Evolutionary conservation across 768 basidiomycete genomes (phyloP), one percentile per base, ranked within the genome.

Genomic region (Ephemerocybe angulata): DNA sequence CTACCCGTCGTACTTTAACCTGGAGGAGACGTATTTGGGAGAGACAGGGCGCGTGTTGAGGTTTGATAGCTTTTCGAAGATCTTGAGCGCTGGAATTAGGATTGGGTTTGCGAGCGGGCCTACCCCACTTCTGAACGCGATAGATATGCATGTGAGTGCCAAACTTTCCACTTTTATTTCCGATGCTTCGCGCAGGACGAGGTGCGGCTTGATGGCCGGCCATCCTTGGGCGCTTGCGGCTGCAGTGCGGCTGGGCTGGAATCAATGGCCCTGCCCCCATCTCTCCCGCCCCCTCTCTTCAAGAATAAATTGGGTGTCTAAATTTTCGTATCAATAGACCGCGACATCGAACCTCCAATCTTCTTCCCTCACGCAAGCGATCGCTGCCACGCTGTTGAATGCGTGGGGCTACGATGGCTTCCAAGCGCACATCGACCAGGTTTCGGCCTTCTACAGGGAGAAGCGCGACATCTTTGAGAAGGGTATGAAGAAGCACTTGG

Each of bases 1-100:
- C 15, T 83, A 84, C 12, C 82, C 87, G 1, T 90, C 87, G 0
- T 96, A 94, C 70, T 93, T 95, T 64, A 76, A 81, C 35, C 77
- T 96, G 33, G 94, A 97, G 68, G 75, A 73, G 12, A 78, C 83
- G 50, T 79, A 81, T 59, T 29, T 54, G 6, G 76, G 79, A 33
- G 80, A 84, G 60, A 78, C 81, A 22, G 94, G 94, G 2, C 82
- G 86, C 12, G 92, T 96, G 35, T 62, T 96, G 19, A 83, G 94
- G 37, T 93, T 96, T 67, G 94, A 97, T 66, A 92, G 89, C 64
- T 76, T 96, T 52, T 92, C 88, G 52, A 97, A 97, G 73, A 75
- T 95, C 40, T 76, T 86, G 21, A 86, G 85, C 17, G 79, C 85
- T 21, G 89, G 90, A 12, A 82, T 92, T 64, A 84, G 90, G 19